Evolutionary conservation across 1,284 basidiomycete species (phyloP), one percentile per base, ranked within the genome.

Genomic region (Abortiporus biennis): DNA sequence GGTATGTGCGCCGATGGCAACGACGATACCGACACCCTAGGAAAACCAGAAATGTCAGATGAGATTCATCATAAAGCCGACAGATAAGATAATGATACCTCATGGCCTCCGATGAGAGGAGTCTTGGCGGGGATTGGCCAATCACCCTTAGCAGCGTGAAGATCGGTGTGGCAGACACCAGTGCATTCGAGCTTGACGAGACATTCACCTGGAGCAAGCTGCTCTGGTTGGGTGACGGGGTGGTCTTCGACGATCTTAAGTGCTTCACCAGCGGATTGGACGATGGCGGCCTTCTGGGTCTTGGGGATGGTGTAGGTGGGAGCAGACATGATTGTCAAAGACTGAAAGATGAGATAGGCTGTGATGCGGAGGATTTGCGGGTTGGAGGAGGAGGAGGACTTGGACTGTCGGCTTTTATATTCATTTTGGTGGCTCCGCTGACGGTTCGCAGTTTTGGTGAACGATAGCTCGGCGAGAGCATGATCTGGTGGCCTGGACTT

Each of bases 41-140:
- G 19, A 35, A 5, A n/a, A 13, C 11, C 5, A 8, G 25, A 5
- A 22, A n/a, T 11, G 36, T 23, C 37, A 12, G 27, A 27, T 21
- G 12, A 20, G 38, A 16, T 29, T 17, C 23, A 4, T n/a, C n/a
- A n/a, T n/a, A n/a, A n/a, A n/a, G n/a, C n/a, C n/a, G n/a, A n/a
- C n/a, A 22, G 27, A 29, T 36, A 22, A 36, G 4, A 19, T 24
- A 3, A 25, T 13, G 27, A 29, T 31, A 58, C 57, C 53, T 92
- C 89, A 57, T 92, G 90, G 0, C 92, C 92, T 25, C 90, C 92
- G 47, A 93, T 77, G 43, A 92, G 76, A 1, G 89, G 89, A 8
- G 74, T 71, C 52, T 74, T 79, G 38, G 81, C 68, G 3, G 66
- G 64, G 27, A 87, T 48, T 3, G 86, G 85, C 86, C 86, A 90